Evolutionary conservation across 2,329 filamentous ascomycete species (phyloP).

Genomic region (Penicillium sp.): DNA sequence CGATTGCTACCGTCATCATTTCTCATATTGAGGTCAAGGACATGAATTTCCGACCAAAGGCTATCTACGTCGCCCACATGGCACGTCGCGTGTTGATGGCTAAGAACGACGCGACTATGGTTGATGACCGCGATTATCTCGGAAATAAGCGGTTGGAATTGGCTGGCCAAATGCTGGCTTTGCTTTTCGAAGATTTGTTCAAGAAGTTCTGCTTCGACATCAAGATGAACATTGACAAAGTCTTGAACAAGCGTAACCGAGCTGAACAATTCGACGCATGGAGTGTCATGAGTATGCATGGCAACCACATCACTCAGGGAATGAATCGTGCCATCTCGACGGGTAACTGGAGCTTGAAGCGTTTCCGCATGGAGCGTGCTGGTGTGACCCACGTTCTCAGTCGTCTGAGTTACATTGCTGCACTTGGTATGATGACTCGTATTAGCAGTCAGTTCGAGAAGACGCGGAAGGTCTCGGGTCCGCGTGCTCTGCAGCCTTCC

Average conservation of each 20-base stretch:
- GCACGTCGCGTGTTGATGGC: conserved; percentile 94
- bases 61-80: conserved; percentile 96
- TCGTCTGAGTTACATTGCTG: conserved; percentile 91
- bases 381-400: conserved; percentile 96
- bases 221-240: conserved; percentile 92
- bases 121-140: conserved; percentile 96
- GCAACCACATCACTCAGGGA: conserved; percentile 82
- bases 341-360: conserved; percentile 95
- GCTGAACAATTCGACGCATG: conserved; percentile 85
- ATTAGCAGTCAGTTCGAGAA: conserved; percentile 99
- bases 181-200: conserved; percentile 96
- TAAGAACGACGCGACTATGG: conserved; percentile 79
- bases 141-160: conserved; percentile 95
- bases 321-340: conserved; percentile 97
- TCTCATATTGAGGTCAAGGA: conserved; percentile 90
- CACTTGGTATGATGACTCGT: conserved; percentile 98
- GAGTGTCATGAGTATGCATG: conserved; percentile 77
- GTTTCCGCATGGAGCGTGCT: conserved; percentile 97
- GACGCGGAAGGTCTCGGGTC: conserved; percentile 92
- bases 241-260: conserved; percentile 87
- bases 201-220: conserved; percentile 89
- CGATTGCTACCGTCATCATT: conserved; percentile 86
- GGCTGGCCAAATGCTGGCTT: conserved; percentile 87
- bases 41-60: conserved; percentile 94
- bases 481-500: conserved; percentile 91